Evolutionary conservation across 1,284 basidiomycete genomes (phyloP).

Genomic region (Ustilago sp.): DNA sequence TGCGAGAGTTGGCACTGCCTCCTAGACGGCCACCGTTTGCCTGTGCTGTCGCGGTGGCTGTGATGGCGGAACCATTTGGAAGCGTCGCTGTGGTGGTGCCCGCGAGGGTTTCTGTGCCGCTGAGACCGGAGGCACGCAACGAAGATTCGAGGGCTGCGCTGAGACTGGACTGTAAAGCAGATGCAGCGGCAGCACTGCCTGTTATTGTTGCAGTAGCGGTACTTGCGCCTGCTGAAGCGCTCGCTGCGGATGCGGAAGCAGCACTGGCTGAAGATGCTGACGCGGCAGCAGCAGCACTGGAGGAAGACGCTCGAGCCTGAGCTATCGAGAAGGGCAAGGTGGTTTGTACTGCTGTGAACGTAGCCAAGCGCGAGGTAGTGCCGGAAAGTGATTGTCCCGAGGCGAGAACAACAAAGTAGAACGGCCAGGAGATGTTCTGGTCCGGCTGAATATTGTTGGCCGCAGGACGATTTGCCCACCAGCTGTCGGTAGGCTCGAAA

Average conservation of each 20-base stretch:
- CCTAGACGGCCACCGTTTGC: constrained; percentile 56
- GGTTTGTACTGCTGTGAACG: constrained; percentile 59
- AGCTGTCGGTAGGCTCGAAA: constrained; percentile 56
- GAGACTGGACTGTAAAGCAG: constrained; percentile 55
- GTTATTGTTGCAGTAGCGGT: constrained; percentile 10
- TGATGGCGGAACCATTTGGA: constrained; percentile 55
- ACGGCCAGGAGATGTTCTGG: constrained; percentile 63
- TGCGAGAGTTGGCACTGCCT: constrained; percentile 16
- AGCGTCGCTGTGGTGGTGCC: constrained; percentile 58
- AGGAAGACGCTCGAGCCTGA: constrained; percentile 26
- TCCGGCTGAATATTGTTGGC: constrained; percentile 55
- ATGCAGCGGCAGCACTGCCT: constrained; percentile 26
- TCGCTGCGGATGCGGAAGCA: constrained; percentile 28
- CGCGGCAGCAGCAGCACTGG: constrained; percentile 37
- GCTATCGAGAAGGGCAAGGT: constrained; percentile 54
- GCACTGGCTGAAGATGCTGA: constrained; percentile 36
- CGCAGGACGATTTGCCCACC: constrained; percentile 52
- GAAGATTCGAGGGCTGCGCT: constrained; percentile 52
- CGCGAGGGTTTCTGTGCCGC: constrained; percentile 58
- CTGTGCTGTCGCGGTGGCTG: constrained; percentile 57
- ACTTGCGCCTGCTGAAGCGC: constrained; percentile 22
- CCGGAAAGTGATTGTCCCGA: constrained; percentile 41
- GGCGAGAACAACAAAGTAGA: constrained; percentile 63
- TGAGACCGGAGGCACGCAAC: constrained; percentile 46
- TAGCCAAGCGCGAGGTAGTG: constrained; percentile 50